Percentiles rank a stretch among this genome's conserved stretches.
These are phyloP conservation scores for Nannizziopsis arthrosporioides DNA, from an alignment of 2,329 filamentous ascomycete species.

Conservation along the genomic window DNA sequence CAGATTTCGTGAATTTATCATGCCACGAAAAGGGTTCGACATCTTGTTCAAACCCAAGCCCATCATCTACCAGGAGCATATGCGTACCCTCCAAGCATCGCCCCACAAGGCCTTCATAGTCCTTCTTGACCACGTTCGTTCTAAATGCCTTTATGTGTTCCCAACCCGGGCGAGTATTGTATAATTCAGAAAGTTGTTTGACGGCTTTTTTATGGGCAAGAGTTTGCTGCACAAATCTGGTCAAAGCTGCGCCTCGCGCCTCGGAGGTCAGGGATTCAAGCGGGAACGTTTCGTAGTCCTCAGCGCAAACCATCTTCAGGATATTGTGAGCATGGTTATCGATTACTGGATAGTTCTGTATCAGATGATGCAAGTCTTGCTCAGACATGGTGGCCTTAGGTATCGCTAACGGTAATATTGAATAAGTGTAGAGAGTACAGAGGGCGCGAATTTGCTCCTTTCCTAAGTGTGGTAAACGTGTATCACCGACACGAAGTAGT, in stretches of 20 bases:
- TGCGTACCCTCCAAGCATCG: slow-evolving; percentile 62
- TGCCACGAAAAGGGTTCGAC: slow-evolving; percentile 54
- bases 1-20: slow-evolving; percentile 50
- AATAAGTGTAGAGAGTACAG: too few relatives aligned
- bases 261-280: slow-evolving; percentile 59
- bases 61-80: slow-evolving; percentile 66
- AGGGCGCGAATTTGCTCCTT: too few relatives aligned
- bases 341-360: slow-evolving; percentile 34
- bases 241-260: slow-evolving; percentile 56
- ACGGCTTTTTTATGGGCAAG: slow-evolving; percentile 60
- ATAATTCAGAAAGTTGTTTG: slow-evolving; percentile 53
- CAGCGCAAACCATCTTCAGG: slow-evolving; percentile 24
- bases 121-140: slow-evolving; percentile 35
- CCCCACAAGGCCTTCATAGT: slow-evolving; percentile 47
- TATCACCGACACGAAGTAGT: too few relatives aligned
- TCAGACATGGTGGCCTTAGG: slow-evolving; percentile 9
- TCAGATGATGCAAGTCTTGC: slow-evolving; percentile 24
- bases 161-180: slow-evolving; percentile 55
- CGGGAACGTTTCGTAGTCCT: slow-evolving; percentile 30
- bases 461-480: too few relatives aligned
- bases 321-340: slow-evolving; percentile 41
- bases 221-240: slow-evolving; percentile 46
- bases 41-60: slow-evolving; percentile 44
- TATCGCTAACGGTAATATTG: not conserved
- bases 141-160: slow-evolving; percentile 42